Conservation (phyloP, 2,329 filamentous ascomycete genomes). For the Sporothrix pseudoabietina region DNA sequence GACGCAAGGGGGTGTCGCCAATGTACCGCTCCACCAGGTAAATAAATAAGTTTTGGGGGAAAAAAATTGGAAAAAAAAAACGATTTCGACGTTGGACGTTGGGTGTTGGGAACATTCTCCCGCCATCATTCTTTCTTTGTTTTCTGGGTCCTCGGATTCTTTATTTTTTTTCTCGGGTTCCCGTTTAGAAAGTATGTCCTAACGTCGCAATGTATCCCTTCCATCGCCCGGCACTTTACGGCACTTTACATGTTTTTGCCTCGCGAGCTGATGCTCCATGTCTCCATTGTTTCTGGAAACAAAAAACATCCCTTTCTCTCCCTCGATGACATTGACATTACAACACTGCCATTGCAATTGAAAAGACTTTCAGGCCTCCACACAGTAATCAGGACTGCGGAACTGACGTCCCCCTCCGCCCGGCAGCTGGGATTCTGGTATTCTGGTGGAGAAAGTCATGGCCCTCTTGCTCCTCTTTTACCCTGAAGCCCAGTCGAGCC, state of each 20-base stretch:
- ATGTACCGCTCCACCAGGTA: background rate
- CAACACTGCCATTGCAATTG: too few species aligned
- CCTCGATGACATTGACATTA: background rate
- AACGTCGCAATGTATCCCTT: conserved; percentile 3
- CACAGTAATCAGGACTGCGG: background rate
- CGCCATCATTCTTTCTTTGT: background rate
- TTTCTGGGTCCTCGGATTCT: background rate
- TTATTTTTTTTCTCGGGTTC: background rate
- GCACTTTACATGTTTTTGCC: conserved; percentile 14
- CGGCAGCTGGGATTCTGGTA: background rate
- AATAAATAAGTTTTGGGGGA: too few species aligned
- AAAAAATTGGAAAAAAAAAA: background rate
- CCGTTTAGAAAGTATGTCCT: background rate
- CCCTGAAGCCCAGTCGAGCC: background rate
- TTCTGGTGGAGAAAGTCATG: background rate
- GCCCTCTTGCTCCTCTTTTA: background rate
- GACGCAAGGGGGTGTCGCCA: conserved; percentile 10
- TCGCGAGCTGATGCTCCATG: background rate
- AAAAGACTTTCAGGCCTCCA: too few species aligned
- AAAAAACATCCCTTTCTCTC: background rate
- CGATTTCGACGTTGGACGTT: background rate
- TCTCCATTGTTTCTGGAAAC: background rate
- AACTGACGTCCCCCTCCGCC: background rate
- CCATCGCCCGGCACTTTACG: background rate
- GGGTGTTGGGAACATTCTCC: background rate